These are phyloP conservation scores for Chaetomium olivaceum DNA, from an alignment of 2,329 filamentous ascomycete genomes.

Conservation along the genomic window DNA sequence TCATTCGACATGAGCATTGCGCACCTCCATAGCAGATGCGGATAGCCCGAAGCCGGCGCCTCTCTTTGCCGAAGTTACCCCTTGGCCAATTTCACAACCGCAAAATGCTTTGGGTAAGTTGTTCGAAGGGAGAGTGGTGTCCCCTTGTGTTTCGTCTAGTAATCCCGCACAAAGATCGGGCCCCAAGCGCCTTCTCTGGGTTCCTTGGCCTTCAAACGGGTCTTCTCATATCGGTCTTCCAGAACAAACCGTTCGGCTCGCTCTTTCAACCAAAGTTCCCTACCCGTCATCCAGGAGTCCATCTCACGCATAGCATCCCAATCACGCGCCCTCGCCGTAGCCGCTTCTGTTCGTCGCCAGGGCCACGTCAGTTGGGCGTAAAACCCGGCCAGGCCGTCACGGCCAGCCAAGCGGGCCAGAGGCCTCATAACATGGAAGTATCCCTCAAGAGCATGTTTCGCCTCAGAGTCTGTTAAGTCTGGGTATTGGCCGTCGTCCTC, in stretches of 20 bases:
- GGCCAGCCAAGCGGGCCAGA: background rate
- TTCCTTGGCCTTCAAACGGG: background rate
- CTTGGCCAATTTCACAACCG: background rate
- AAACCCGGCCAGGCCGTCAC: constrained; percentile 1
- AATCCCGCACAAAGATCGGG: background rate
- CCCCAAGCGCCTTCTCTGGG: background rate
- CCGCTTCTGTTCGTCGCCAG: background rate
- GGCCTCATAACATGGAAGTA: background rate
- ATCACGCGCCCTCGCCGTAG: background rate
- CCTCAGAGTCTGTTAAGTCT: background rate
- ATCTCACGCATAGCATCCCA: background rate
- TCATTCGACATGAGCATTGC: background rate
- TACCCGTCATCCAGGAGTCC: background rate
- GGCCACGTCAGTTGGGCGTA: background rate
- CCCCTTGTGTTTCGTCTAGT: background rate
- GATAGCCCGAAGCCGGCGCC: background rate
- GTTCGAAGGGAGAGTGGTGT: background rate
- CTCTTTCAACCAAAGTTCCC: background rate
- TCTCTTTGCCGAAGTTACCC: background rate
- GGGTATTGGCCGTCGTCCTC: background rate
- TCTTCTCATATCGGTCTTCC: background rate
- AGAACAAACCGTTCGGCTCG: background rate
- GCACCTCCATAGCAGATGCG: background rate
- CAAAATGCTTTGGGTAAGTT: background rate
- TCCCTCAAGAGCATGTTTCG: background rate